Evolutionary conservation across 2,329 filamentous ascomycete species (phyloP).

Genomic region (Trichoderma arundinaceum): DNA sequence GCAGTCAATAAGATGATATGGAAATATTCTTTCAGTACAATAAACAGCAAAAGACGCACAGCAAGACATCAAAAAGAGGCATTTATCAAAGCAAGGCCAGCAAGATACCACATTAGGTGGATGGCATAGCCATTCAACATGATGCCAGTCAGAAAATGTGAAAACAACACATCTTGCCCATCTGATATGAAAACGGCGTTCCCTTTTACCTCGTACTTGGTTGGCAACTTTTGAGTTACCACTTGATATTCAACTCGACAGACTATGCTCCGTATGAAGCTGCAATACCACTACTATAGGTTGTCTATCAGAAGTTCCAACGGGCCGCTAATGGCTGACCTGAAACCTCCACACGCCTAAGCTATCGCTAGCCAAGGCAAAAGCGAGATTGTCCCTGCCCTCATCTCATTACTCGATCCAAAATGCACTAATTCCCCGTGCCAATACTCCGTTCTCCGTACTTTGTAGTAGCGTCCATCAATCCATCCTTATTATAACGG

Average conservation of each 20-base stretch:
- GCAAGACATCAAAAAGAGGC: background rate
- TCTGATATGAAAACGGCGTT: no score
- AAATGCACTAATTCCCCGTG: constrained; percentile 23
- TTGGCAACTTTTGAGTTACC: no score
- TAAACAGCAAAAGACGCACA: background rate
- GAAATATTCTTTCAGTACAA: background rate
- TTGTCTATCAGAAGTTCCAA: background rate
- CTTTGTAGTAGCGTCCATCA: constrained; percentile 27
- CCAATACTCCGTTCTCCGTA: constrained; percentile 1
- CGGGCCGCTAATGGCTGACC: constrained; percentile 15
- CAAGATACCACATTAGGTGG: background rate
- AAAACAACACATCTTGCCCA: no score
- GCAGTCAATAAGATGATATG: no score
- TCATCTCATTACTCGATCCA: constrained; percentile 15
- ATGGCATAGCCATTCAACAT: background rate
- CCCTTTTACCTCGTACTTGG: no score
- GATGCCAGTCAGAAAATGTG: background rate
- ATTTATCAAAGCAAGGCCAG: background rate
- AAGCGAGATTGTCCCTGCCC: constrained; percentile 16
- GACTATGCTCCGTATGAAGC: no score
- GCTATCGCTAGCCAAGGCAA: constrained; percentile 13
- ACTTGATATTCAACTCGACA: no score
- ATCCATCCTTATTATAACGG: constrained; percentile 14
- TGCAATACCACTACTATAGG: no score
- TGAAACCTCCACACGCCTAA: constrained; percentile 26